Percentiles rank a stretch among this genome's conserved stretches.
These are phyloP conservation scores for Hymenoscyphus albidus DNA, from an alignment of 2,329 filamentous ascomycete species.

Conservation along the genomic window DNA sequence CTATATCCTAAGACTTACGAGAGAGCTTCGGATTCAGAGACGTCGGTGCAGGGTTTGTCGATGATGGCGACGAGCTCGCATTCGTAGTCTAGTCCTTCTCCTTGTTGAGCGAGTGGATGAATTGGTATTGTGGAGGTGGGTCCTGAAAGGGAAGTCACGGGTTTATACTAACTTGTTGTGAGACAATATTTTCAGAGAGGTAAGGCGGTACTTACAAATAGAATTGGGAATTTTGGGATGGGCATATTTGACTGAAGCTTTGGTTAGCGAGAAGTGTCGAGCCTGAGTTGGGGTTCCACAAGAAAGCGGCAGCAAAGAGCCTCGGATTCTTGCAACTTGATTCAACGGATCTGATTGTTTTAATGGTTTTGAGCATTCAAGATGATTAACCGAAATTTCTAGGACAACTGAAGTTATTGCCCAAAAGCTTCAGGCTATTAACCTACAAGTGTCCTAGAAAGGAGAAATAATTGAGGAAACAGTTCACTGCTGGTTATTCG, in stretches of 20 bases:
- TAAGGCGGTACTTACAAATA: constrained; percentile 52
- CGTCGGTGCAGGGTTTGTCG: constrained; percentile 61
- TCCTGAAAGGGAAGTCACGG: constrained; percentile 60
- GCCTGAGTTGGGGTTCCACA: too few species aligned
- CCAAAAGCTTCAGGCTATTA: too few species aligned
- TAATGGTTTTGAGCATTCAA: too few species aligned
- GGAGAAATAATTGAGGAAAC: too few species aligned
- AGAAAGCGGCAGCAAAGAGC: too few species aligned
- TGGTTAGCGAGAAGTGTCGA: background rate
- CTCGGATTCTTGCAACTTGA: too few species aligned
- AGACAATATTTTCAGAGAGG: background rate
- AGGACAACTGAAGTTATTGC: too few species aligned
- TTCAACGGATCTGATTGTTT: too few species aligned
- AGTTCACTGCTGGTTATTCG: background rate
- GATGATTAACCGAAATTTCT: too few species aligned
- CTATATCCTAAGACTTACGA: constrained; percentile 71
- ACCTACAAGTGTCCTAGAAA: too few species aligned
- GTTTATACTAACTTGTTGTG: constrained; percentile 53
- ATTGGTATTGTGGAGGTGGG: constrained; percentile 65
- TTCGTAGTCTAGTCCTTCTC: constrained; percentile 70
- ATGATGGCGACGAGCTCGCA: constrained; percentile 74
- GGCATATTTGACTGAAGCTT: constrained; percentile 56
- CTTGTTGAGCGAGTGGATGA: constrained; percentile 60
- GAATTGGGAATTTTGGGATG: constrained; percentile 65
- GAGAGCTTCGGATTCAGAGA: constrained; percentile 62